Percentiles rank a stretch among this genome's conserved stretches.
phyloP scores from a whole-genome alignment of 1,284 basidiomycete genomes.

The Tilletia indica region DNA sequence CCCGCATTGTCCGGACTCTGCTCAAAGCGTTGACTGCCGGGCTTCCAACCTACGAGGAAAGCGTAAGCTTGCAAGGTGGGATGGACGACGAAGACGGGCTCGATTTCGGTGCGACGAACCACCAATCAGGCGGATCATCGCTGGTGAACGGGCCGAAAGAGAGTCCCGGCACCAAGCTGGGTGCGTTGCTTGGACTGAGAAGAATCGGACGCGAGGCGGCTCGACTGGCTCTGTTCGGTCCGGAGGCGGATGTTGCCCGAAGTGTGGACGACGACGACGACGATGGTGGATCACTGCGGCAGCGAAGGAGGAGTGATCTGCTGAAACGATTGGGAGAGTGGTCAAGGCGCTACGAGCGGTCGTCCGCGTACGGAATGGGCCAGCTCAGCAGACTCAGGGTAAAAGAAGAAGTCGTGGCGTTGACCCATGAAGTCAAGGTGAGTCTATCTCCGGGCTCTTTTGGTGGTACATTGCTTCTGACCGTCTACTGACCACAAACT shows the following conservation, averaged over 20 bases:
- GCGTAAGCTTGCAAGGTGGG: neutral
- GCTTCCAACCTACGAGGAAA: slow-evolving; percentile 23
- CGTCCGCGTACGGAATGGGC: slow-evolving; percentile 6
- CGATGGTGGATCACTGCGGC: neutral
- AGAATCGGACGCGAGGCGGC: slow-evolving; percentile 33
- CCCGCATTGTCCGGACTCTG: slow-evolving; percentile 88
- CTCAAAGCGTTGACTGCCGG: slow-evolving; percentile 75
- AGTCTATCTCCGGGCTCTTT: neutral
- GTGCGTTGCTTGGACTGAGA: slow-evolving; percentile 47
- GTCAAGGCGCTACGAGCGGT: slow-evolving; percentile 11
- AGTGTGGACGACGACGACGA: neutral
- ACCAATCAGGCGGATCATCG: neutral
- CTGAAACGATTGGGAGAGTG: slow-evolving; percentile 13
- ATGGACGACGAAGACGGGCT: slow-evolving; percentile 13
- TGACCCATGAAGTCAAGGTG: slow-evolving; percentile 10
- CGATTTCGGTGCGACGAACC: slow-evolving; percentile 20
- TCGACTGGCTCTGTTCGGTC: slow-evolving; percentile 14
- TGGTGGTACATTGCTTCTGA: neutral
- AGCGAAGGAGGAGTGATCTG: neutral
- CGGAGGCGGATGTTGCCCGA: slow-evolving; percentile 2
- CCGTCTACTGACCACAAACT: neutral
- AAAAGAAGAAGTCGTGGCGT: slow-evolving; percentile 7
- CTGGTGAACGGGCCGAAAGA: slow-evolving; percentile 27
- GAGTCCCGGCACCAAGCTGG: slow-evolving; percentile 46
- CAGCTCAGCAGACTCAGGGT: slow-evolving; percentile 2